phyloP scores from a whole-genome alignment of 139 green algal genomes.

The Nannochloris sp. region DNA sequence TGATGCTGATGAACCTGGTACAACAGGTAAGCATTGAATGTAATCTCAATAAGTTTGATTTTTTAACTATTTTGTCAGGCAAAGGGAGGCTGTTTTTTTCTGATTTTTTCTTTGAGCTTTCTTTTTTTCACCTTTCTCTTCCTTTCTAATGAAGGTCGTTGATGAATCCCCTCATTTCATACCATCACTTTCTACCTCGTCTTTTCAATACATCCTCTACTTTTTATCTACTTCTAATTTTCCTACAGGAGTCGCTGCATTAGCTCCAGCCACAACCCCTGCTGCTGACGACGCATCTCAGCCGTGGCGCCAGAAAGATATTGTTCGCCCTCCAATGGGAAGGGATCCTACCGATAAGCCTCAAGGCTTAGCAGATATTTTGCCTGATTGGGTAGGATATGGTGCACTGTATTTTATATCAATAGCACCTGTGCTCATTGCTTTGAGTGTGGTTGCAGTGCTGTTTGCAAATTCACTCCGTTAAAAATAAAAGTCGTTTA shows the following conservation, averaged over 20 bases:
- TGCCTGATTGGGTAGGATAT: slow-evolving; percentile 82
- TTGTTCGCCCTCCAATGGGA: slow-evolving; percentile 30
- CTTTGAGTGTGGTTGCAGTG: slow-evolving; percentile 48
- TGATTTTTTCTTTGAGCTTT: too few species aligned
- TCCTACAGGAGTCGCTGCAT: background rate
- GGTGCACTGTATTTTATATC: slow-evolving; percentile 71
- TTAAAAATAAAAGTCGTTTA: slow-evolving; percentile 31
- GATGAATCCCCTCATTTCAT: too few species aligned
- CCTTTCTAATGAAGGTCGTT: too few species aligned
- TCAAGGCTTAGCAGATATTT: slow-evolving; percentile 49
- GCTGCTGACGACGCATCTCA: slow-evolving; percentile 19
- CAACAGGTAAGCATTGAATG: slow-evolving; percentile 7
- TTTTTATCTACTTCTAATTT: too few species aligned
- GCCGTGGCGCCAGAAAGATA: slow-evolving; percentile 14
- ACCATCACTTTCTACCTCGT: too few species aligned
- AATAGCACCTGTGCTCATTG: slow-evolving; percentile 70
- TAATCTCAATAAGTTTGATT: too few species aligned
- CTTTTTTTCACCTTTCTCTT: too few species aligned
- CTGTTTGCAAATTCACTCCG: slow-evolving; percentile 83
- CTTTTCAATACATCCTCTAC: too few species aligned
- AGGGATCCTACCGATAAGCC: slow-evolving; percentile 59
- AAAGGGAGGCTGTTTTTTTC: too few species aligned
- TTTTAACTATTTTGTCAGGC: too few species aligned
- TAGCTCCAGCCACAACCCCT: slow-evolving; percentile 1
- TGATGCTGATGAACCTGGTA: slow-evolving; percentile 14